Conservation (phyloP, 768 basidiomycete species). For the Suillus sp. region DNA sequence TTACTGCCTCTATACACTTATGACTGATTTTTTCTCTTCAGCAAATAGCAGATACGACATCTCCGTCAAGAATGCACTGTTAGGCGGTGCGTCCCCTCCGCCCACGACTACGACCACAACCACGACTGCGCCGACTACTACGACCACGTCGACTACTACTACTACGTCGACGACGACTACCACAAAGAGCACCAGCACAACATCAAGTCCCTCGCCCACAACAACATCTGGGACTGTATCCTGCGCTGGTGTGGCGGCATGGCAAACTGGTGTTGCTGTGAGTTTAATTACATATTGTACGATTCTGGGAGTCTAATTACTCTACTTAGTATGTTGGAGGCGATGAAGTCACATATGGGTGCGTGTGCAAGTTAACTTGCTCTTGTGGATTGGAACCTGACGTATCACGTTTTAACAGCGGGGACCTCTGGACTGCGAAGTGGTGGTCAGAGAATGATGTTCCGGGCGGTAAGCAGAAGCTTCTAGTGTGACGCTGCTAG, state of each 20-base stretch:
- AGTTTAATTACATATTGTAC: constrained; percentile 18
- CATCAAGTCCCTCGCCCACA: constrained; percentile 27
- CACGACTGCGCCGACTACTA: constrained; percentile 2
- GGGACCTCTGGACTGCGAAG: constrained; percentile 51
- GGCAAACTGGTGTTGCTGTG: constrained; percentile 41
- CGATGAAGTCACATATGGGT: constrained; percentile 43
- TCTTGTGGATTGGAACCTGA: background rate
- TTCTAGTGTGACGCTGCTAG: constrained; percentile 4
- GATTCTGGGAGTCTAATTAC: background rate
- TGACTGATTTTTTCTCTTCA: constrained; percentile 13
- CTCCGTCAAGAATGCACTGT: constrained; percentile 44
- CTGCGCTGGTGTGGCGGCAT: constrained; percentile 47
- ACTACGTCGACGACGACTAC: constrained; percentile 14
- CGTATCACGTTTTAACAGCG: constrained; percentile 31
- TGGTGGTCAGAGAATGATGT: constrained; percentile 50
- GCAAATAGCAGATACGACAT: constrained; percentile 47
- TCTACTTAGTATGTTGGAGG: constrained; percentile 45
- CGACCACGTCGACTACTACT: constrained; percentile 16
- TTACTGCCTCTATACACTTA: background rate
- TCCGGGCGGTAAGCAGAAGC: constrained; percentile 34
- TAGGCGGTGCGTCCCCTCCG: constrained; percentile 19
- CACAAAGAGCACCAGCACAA: constrained; percentile 17
- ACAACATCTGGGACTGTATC: constrained; percentile 31
- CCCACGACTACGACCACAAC: constrained; percentile 28
- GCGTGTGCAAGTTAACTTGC: constrained; percentile 14